A percentile compares a stretch with the other conserved stretches of the same genome.
phyloP scores from a whole-genome alignment of 1,284 basidiomycete species.

The Moesziomyces aphidis region DNA sequence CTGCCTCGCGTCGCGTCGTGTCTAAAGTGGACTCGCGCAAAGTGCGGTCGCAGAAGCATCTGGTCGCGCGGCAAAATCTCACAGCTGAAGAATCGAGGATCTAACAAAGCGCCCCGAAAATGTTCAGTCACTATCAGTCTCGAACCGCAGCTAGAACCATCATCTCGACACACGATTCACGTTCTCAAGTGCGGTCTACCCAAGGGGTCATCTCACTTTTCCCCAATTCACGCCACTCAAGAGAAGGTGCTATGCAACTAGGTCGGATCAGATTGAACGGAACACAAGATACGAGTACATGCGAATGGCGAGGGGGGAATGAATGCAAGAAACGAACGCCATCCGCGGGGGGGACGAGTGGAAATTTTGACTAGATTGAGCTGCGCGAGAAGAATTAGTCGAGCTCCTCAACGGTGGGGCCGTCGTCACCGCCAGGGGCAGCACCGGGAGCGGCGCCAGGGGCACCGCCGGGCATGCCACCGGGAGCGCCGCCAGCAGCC shows the following conservation, averaged over 20 bases:
- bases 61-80: constrained; percentile 1
- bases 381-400: constrained; percentile 68
- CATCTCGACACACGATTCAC: no score
- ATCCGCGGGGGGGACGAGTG: constrained; percentile 13
- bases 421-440: constrained; percentile 73
- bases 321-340: constrained; percentile 29
- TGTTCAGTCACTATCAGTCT: background rate
- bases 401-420: constrained; percentile 89
- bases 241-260: background rate
- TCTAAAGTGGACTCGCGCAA: constrained; percentile 11
- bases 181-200: no score
- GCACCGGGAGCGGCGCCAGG: constrained; percentile 63
- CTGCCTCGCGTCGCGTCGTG: constrained; percentile 37
- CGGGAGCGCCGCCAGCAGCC: constrained; percentile 72
- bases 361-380: constrained; percentile 17
- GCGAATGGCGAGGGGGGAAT: constrained; percentile 27
- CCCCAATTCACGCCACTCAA: no score
- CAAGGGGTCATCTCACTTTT: no score
- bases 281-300: constrained; percentile 46
- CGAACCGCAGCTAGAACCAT: no score
- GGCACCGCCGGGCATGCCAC: constrained; percentile 72
- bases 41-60: background rate
- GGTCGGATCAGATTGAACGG: constrained; percentile 40
- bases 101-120: background rate
- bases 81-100: background rate